These are phyloP conservation scores for Fusarium sp. DNA, from an alignment of 2,329 filamentous ascomycete genomes.

Conservation along the genomic window DNA sequence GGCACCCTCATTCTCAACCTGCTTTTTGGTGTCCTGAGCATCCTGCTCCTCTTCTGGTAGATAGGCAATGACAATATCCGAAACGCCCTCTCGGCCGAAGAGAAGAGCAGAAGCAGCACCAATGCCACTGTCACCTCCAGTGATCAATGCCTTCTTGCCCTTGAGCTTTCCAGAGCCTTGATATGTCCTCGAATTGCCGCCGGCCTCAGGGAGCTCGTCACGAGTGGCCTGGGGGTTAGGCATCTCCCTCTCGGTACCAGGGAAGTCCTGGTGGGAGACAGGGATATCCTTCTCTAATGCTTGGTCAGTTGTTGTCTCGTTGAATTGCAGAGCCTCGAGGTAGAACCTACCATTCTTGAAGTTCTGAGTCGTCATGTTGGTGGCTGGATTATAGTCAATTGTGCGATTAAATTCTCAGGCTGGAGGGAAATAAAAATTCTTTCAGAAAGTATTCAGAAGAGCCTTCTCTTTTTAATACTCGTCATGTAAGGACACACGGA, in stretches of 20 bases:
- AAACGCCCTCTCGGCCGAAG: slow-evolving; percentile 83
- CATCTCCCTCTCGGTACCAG: slow-evolving; percentile 47
- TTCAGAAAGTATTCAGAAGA: neutral
- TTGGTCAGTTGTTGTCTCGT: neutral
- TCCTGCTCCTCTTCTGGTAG: slow-evolving; percentile 81
- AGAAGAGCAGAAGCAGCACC: slow-evolving; percentile 80
- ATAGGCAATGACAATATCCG: slow-evolving; percentile 76
- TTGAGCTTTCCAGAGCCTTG: slow-evolving; percentile 80
- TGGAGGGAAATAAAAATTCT: neutral
- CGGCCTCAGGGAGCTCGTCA: slow-evolving; percentile 74
- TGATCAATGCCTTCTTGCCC: slow-evolving; percentile 82
- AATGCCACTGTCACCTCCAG: slow-evolving; percentile 84
- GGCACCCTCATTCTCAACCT: slow-evolving; percentile 74
- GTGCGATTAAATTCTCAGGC: neutral
- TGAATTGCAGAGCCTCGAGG: neutral
- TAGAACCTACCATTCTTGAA: slow-evolving; percentile 37
- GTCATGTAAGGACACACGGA: slow-evolving; percentile 16
- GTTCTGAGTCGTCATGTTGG: slow-evolving; percentile 40
- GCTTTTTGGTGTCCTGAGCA: slow-evolving; percentile 77
- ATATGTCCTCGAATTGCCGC: slow-evolving; percentile 77
- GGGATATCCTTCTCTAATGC: slow-evolving; percentile 53
- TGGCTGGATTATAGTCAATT: neutral
- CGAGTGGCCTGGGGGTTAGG: slow-evolving; percentile 63
- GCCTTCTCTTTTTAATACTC: slow-evolving; percentile 22
- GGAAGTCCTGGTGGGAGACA: slow-evolving; percentile 46